phyloP scores from a whole-genome alignment of 2,329 filamentous ascomycete genomes.

The Exophiala calicioides region DNA sequence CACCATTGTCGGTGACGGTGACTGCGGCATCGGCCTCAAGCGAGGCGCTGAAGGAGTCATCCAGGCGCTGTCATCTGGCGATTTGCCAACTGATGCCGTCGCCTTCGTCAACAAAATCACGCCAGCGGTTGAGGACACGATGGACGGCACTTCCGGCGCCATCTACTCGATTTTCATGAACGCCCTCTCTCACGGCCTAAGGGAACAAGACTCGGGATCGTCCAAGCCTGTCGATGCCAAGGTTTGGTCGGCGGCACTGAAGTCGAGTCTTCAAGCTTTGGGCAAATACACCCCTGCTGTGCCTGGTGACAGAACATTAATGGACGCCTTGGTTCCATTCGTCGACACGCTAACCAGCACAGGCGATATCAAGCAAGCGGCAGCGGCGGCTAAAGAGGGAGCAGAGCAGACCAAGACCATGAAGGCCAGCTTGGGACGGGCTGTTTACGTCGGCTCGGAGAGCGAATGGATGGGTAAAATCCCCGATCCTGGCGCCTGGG shows the following conservation, averaged over 20 bases:
- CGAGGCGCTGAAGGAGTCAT: constrained; percentile 73
- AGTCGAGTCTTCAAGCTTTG: constrained; percentile 69
- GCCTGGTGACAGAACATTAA: constrained; percentile 83
- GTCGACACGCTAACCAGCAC: constrained; percentile 68
- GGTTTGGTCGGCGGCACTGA: constrained; percentile 68
- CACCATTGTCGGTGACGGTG: constrained; percentile 85
- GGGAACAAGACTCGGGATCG: constrained; percentile 52
- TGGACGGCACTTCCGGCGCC: constrained; percentile 76
- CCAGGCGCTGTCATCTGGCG: constrained; percentile 42
- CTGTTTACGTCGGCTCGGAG: constrained; percentile 76
- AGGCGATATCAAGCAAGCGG: constrained; percentile 70
- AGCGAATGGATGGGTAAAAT: constrained; percentile 67
- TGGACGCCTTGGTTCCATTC: constrained; percentile 89
- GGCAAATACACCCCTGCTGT: constrained; percentile 84
- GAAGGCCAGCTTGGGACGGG: constrained; percentile 81
- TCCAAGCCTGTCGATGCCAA: constrained; percentile 50
- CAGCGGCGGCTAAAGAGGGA: constrained; percentile 71
- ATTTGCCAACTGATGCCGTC: constrained; percentile 58
- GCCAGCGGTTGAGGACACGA: constrained; percentile 65
- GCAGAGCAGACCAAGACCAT: constrained; percentile 87
- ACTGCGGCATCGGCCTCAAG: constrained; percentile 84
- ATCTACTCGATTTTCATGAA: constrained; percentile 89
- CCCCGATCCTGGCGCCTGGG: constrained; percentile 72
- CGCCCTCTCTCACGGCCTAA: constrained; percentile 70
- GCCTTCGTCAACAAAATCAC: constrained; percentile 62